Percentiles rank a stretch among this genome's conserved stretches.
phyloP scores from a whole-genome alignment of 31 red algal genomes.

The Endocladia muricata region DNA sequence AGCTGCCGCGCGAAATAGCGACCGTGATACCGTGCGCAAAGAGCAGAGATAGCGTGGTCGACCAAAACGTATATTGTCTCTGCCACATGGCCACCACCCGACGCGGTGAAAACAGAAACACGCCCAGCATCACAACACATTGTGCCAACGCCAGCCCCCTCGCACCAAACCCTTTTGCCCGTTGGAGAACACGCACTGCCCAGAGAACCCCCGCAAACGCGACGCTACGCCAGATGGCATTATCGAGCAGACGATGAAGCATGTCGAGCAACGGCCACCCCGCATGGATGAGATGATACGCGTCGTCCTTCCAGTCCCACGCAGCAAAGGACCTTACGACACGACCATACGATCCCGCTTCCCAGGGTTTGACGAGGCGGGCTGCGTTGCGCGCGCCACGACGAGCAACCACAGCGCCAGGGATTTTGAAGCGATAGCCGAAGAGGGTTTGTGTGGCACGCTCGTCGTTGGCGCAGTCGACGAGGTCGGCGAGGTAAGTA shows the following conservation, averaged over 20 bases:
- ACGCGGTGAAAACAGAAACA: slow-evolving; percentile 35
- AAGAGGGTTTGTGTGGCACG: slow-evolving; percentile 26
- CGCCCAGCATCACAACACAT: background rate
- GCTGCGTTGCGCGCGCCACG: slow-evolving; percentile 14
- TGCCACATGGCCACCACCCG: slow-evolving; percentile 40
- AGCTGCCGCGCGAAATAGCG: slow-evolving; percentile 36
- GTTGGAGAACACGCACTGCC: background rate
- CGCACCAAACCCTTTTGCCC: background rate
- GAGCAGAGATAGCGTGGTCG: slow-evolving; percentile 32
- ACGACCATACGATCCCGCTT: slow-evolving; percentile 16
- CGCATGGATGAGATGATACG: slow-evolving; percentile 22
- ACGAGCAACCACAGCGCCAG: slow-evolving; percentile 10
- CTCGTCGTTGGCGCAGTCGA: slow-evolving; percentile 34
- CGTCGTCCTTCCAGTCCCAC: slow-evolving; percentile 46
- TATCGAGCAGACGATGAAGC: slow-evolving; percentile 31
- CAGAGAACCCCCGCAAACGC: slow-evolving; percentile 16
- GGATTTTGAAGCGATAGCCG: slow-evolving; percentile 3
- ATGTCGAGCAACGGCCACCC: slow-evolving; percentile 45
- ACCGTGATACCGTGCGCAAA: slow-evolving; percentile 41
- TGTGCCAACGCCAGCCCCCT: slow-evolving; percentile 31
- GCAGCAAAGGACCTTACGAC: slow-evolving; percentile 36
- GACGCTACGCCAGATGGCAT: slow-evolving; percentile 41
- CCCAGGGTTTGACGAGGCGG: slow-evolving; percentile 10
- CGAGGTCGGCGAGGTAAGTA: slow-evolving; percentile 29
- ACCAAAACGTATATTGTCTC: slow-evolving; percentile 60